These are phyloP conservation scores for Ceratobasidium sp. DNA, from an alignment of 1,284 basidiomycete genomes.

Conservation along the genomic window DNA sequence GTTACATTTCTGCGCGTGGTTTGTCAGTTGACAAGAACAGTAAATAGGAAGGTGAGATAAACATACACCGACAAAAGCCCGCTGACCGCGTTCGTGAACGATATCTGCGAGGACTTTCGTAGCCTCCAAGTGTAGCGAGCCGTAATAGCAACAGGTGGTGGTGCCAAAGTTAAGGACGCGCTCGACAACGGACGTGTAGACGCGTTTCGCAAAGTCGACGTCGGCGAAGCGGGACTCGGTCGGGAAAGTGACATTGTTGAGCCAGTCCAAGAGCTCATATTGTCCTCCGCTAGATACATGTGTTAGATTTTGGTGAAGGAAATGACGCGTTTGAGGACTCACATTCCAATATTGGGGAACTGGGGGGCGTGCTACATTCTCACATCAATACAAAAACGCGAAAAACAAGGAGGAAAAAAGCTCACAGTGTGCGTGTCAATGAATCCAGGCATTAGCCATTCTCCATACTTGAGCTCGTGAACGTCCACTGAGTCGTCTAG, in stretches of 20 bases:
- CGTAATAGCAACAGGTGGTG: conserved; percentile 94
- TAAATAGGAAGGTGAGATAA: conserved; percentile 15
- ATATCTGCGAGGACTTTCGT: conserved; percentile 85
- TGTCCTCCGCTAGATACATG: conserved; percentile 68
- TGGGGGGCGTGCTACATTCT: conserved; percentile 81
- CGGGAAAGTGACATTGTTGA: conserved; percentile 88
- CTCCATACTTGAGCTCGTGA: conserved; percentile 67
- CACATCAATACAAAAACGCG: background rate
- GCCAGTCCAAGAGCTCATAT: conserved; percentile 92
- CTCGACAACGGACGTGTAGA: conserved; percentile 80
- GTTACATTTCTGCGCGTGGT: conserved; percentile 82
- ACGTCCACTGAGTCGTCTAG: conserved; percentile 55
- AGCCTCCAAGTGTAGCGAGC: conserved; percentile 81
- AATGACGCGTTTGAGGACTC: conserved; percentile 48
- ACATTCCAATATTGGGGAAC: conserved; percentile 85
- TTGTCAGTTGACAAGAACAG: conserved; percentile 1
- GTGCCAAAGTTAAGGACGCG: conserved; percentile 83
- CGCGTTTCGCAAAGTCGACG: conserved; percentile 71
- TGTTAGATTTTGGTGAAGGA: background rate
- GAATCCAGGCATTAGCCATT: conserved; percentile 89
- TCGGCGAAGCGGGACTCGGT: conserved; percentile 86
- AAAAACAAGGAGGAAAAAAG: conserved; percentile 32
- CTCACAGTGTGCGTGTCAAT: conserved; percentile 89
- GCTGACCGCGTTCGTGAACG: conserved; percentile 77
- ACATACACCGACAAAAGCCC: conserved; percentile 84